Evolutionary conservation across 2,329 filamentous ascomycete genomes (phyloP), one percentile per base, ranked within the genome.

Genomic region (Claviceps pazoutovae): DNA sequence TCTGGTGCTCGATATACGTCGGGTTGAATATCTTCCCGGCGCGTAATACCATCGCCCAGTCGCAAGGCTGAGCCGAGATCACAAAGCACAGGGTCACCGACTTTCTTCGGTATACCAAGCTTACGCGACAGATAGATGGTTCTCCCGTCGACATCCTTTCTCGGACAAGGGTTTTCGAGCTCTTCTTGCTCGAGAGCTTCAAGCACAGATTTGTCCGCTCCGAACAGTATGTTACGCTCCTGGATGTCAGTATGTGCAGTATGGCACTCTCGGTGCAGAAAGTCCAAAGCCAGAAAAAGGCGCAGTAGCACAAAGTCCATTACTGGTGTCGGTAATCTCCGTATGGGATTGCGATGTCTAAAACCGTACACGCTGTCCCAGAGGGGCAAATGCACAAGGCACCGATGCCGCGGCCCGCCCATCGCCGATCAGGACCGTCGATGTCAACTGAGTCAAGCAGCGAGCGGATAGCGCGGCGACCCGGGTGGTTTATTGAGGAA

Each of bases 181-280:
- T 75, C 72, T 3, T 62, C 51, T 26, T 72, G 52, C 56, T 70
- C 68, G 36, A 74, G 70, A 49, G 49, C 48, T 1, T 3, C 43
- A 46, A 72, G 69, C 9, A 72, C 63, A 0, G 66, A 67, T 46
- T 72, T 61, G 48, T 73, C 68, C 0, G 50, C 67, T 6, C 62
- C 63, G 36, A 73, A 63, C 64, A 75, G 69, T 39, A 75, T 70
- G 46, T 75, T 75, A 52, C 72, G 68, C 3, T 68, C 66, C 54
- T 71, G 72, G 34, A 75, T 71, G 57, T 68, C 71, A 50, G 71
- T 70, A 55, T 75, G 71, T 42, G 74, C 65, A n/a, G 74, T 58
- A 13, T 66, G 55, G 58, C 71, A 74, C 54, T 74, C 68, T 1
- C 59, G 68, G 54, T 75, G 73, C 1, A 76, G 56, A 54, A 62